Conservation (phyloP, 2,329 filamentous ascomycete genomes). For the Monilinia vaccinii-corymbosi region DNA sequence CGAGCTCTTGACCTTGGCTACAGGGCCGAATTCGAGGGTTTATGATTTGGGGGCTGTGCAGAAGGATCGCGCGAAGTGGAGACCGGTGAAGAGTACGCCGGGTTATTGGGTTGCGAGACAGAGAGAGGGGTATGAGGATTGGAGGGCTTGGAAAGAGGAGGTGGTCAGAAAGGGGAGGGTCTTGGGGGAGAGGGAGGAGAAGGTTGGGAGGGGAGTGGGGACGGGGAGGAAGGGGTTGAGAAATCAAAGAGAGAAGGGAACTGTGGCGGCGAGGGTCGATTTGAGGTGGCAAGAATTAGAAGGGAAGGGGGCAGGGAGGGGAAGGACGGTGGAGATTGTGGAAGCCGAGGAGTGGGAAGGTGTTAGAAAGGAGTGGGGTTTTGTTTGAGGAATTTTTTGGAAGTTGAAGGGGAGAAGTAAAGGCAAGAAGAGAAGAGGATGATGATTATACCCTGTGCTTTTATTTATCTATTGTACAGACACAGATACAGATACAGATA, state of each 20-base stretch:
- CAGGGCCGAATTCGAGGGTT: slow-evolving; percentile 37
- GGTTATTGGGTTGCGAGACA: slow-evolving; percentile 58
- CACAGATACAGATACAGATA: neutral
- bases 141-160: slow-evolving; percentile 48
- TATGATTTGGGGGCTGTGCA: slow-evolving; percentile 51
- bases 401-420: neutral
- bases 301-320: slow-evolving; percentile 18
- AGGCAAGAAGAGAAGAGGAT: neutral
- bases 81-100: slow-evolving; percentile 52
- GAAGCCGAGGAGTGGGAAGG: slow-evolving; percentile 26
- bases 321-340: slow-evolving; percentile 27
- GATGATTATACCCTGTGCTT: neutral
- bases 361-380: slow-evolving; percentile 25
- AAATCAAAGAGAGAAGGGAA: slow-evolving; percentile 10
- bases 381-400: slow-evolving; percentile 22
- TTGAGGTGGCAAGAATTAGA: slow-evolving; percentile 24
- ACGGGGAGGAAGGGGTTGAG: slow-evolving; percentile 11
- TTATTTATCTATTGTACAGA: neutral
- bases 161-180: slow-evolving; percentile 44
- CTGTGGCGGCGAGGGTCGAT: slow-evolving; percentile 22
- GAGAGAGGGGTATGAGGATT: slow-evolving; percentile 55
- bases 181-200: slow-evolving; percentile 28
- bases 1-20: slow-evolving; percentile 55
- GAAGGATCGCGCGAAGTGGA: slow-evolving; percentile 55
- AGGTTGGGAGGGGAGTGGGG: slow-evolving; percentile 16